Base-by-base conservation (phyloP, 108 stramenopile species). In the Cyclotella baltica region DNA sequence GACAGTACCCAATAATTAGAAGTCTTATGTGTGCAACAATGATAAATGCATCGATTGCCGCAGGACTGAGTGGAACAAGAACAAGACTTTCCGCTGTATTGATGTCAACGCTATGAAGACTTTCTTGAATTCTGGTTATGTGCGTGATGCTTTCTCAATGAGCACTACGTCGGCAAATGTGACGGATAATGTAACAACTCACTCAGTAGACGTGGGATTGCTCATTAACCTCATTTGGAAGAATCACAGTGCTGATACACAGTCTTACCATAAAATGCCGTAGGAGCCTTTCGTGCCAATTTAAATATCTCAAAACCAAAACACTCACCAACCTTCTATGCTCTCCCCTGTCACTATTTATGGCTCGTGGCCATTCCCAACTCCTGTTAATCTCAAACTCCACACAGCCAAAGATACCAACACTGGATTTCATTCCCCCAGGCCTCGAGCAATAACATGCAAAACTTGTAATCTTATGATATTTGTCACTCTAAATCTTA, bases 351-450 rank as follows among this genome's bases (percentile, higher is more conserved):
- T n/a, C n/a, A n/a, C n/a, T n/a, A n/a, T n/a, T n/a, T n/a, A 91
- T 93, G 19, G 88, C 74, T 55, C 88, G 73, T 13, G 98, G 78
- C 98, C 98, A 98, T 84, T 98, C 96, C 68, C 98, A 73, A 16
- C 94, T 91, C 15, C 97, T 87, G 0, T 84, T 85, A 2, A 98
- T 87, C 77, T 98, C 99, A 48, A 94, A 91, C 63, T 98, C 96
- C 27, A 99, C 93, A 73, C 90, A 91, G 70, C 98, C 98, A 5
- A 93, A 89, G 73, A 92, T 91, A 1, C 92, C 73, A 11, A 89
- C 81, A 20, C 92, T 83, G 48, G 63, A 75, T 0, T 97, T 93
- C 93, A 99, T 95, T 37, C 83, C 0, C 99, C 99, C 33, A 99
- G 73, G 0, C 96, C 96, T 46, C 87, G 85, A 33, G 96, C 83